These are phyloP conservation scores for Lathyrus sativus DNA, from an alignment of 306 rosid genomes.

Conservation along the genomic window DNA sequence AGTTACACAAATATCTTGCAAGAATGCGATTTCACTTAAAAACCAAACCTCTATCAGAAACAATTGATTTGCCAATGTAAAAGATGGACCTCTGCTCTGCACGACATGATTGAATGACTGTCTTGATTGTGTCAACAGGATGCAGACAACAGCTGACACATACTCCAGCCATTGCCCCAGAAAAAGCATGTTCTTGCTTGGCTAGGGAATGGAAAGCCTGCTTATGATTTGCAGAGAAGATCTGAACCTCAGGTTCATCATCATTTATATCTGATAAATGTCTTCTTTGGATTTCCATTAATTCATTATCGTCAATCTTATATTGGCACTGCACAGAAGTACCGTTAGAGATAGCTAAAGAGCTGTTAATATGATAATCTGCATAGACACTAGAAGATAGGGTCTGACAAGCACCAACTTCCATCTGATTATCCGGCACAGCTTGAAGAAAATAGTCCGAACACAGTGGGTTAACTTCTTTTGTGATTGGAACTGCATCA, in stretches of 20 bases:
- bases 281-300: slow-evolving; percentile 44
- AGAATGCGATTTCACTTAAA: slow-evolving; percentile 21
- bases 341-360: slow-evolving; percentile 40
- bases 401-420: slow-evolving; percentile 40
- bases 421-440: slow-evolving; percentile 39
- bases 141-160: slow-evolving; percentile 93
- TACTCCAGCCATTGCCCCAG: slow-evolving; percentile 93
- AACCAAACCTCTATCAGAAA: slow-evolving; percentile 84
- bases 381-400: slow-evolving; percentile 44
- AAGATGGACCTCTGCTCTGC: slow-evolving; percentile 72
- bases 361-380: slow-evolving; percentile 45
- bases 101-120: slow-evolving; percentile 77
- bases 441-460: slow-evolving; percentile 54
- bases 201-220: slow-evolving; percentile 52
- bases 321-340: slow-evolving; percentile 38
- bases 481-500: slow-evolving; percentile 35
- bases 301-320: slow-evolving; percentile 48
- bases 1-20: slow-evolving; percentile 22
- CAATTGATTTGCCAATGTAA: slow-evolving; percentile 76
- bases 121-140: slow-evolving; percentile 93
- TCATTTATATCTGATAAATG: slow-evolving; percentile 38
- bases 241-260: slow-evolving; percentile 44
- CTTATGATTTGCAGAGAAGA: slow-evolving; percentile 37
- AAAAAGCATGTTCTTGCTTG: slow-evolving; percentile 87
- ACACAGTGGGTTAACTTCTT: slow-evolving; percentile 48